phyloP scores from a whole-genome alignment of 169 alveolate species.

The Plasmodium knowlesi region DNA sequence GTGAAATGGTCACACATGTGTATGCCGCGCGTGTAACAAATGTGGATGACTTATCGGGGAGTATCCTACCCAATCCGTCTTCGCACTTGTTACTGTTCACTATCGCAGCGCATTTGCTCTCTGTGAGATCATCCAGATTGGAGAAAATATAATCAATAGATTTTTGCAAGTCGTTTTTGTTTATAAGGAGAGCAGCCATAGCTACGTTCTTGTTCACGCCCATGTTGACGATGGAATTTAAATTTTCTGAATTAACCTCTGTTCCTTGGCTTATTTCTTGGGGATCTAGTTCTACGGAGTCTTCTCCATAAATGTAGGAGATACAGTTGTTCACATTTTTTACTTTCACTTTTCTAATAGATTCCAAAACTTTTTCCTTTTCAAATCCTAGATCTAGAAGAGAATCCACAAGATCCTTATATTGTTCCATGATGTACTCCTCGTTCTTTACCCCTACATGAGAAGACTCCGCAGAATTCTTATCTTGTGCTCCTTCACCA shows the following conservation, averaged over 20 bases:
- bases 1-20: neutral
- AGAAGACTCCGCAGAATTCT: neutral
- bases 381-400: constrained; percentile 52
- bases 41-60: neutral
- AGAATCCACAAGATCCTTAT: constrained; percentile 25
- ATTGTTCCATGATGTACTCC: neutral
- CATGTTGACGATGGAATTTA: constrained; percentile 40
- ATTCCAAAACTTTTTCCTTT: constrained; percentile 42
- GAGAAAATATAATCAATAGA: constrained; percentile 57
- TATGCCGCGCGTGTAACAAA: neutral
- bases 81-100: constrained; percentile 61
- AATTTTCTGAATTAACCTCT: constrained; percentile 28
- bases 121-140: constrained; percentile 42
- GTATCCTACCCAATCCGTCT: constrained; percentile 43
- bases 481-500: neutral
- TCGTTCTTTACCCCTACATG: neutral
- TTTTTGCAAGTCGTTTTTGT: constrained; percentile 56
- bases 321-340: constrained; percentile 67
- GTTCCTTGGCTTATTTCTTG: neutral
- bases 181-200: constrained; percentile 52
- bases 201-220: constrained; percentile 65
- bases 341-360: constrained; percentile 51
- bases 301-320: constrained; percentile 63
- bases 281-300: constrained; percentile 41
- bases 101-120: constrained; percentile 25